phyloP scores from a whole-genome alignment of 495 filamentous ascomycete species.

The Aspergillus egyptiacus region DNA sequence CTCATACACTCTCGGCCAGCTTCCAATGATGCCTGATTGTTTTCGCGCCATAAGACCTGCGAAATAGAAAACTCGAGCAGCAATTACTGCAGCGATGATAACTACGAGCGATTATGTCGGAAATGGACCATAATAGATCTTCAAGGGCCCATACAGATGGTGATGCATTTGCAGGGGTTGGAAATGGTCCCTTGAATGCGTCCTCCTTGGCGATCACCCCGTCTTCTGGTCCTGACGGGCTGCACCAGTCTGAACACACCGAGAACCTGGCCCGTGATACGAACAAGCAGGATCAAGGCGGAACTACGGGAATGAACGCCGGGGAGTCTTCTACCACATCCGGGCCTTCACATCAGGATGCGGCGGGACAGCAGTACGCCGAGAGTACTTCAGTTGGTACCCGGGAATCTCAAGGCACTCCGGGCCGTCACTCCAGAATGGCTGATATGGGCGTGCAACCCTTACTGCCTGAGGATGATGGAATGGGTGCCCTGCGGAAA shows the following conservation, averaged over 20 bases:
- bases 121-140: conserved; percentile 14
- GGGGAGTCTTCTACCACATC: neutral
- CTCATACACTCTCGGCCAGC: conserved; percentile 16
- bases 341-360: neutral
- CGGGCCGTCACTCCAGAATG: conserved; percentile 11
- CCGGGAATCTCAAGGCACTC: neutral
- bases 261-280: neutral
- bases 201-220: conserved; percentile 23
- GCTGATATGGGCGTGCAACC: conserved; percentile 20
- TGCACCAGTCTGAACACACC: conserved; percentile 9
- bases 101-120: conserved; percentile 1
- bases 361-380: conserved; percentile 3
- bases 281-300: neutral
- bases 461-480: conserved; percentile 82
- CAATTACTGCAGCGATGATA: conserved; percentile 6
- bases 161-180: conserved; percentile 22
- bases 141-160: neutral
- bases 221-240: conserved; percentile 11
- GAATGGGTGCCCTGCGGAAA: conserved; percentile 68
- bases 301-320: neutral
- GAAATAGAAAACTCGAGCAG: conserved; percentile 10
- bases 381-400: neutral
- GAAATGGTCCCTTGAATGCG: conserved; percentile 23
- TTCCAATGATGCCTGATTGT: conserved; percentile 15
- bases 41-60: conserved; percentile 14